These are phyloP conservation scores for Pedinophyceae sp. DNA, from an alignment of 139 green algal genomes.

Conservation along the genomic window DNA sequence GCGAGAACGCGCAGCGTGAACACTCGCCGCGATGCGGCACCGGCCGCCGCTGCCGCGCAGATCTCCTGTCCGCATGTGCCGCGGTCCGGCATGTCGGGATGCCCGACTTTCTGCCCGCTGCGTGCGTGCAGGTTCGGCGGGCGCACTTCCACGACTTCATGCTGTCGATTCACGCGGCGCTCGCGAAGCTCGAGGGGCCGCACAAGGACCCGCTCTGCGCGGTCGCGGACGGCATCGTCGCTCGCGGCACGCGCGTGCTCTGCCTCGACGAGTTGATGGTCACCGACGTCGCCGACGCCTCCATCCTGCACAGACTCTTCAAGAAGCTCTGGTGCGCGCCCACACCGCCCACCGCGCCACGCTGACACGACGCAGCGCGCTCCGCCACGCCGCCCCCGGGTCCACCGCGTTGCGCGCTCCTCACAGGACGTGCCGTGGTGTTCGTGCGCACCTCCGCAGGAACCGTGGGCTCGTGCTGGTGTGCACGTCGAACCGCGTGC, in stretches of 20 bases:
- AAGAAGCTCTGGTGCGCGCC: neutral
- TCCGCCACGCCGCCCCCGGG: slow-evolving; percentile 32
- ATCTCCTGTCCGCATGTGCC: too few species aligned
- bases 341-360: neutral
- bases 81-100: too few species aligned
- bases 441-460: too few species aligned
- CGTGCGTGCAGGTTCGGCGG: slow-evolving; percentile 34
- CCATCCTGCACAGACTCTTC: slow-evolving; percentile 52
- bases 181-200: slow-evolving; percentile 16
- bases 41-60: too few species aligned
- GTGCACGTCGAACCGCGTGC: slow-evolving; percentile 63
- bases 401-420: too few species aligned
- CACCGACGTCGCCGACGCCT: slow-evolving; percentile 88
- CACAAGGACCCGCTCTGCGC: slow-evolving; percentile 43
- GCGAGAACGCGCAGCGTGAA: too few species aligned
- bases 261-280: slow-evolving; percentile 95
- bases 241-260: slow-evolving; percentile 35
- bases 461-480: slow-evolving; percentile 49
- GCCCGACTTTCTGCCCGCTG: too few species aligned
- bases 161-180: slow-evolving; percentile 71
- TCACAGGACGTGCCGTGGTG: too few species aligned
- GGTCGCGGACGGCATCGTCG: slow-evolving; percentile 48
- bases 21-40: too few species aligned
- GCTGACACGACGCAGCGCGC: neutral
- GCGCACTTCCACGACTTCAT: slow-evolving; percentile 98